Evolutionary conservation across 2,329 filamentous ascomycete genomes (phyloP), one percentile per base, ranked within the genome.

Genomic region (Pseudofabraea citricarpa): DNA sequence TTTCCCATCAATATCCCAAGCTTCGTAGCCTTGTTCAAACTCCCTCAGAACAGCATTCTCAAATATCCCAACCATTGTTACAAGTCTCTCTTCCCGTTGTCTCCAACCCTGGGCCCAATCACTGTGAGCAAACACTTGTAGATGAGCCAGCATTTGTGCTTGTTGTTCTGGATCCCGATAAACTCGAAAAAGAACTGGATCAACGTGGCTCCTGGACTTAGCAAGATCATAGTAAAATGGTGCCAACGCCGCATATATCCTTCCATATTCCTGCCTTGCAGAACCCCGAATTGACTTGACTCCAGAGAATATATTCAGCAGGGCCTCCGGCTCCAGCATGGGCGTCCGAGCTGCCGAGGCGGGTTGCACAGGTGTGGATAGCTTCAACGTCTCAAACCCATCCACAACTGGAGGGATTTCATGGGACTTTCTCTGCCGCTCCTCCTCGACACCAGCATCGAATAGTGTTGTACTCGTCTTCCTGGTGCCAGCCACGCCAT

Each of bases 1-100:
- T 42, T 83, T 76, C 2, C 88, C 90, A 52, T 95, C 86, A 42
- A 94, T 81, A 62, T 98, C 91, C 68, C 85, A 87, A 33, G 81
- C 83, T 61, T 93, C 88, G 53, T 94, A 95, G 4, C 89, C 93
- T 58, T 93, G 86, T 64, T 94, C 87, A 54, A 98, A 98, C 62
- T 98, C 93, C 38, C 86, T 79, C 40, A 96, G 68, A 3, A 94
- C 90, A 3, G 90, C 90, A 44, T 84, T 90, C 66, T 97, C 91
- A 57, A 98, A 98, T 46, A 93, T 83, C 27, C 76, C 76, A 52
- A 84, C 79, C 76, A 94, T 90, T 19, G 74, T 77, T 27, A 78
- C 71, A 16, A 98, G 69, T 58, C 84, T 87, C 49, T 85, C 80
- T 56, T 86, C 79, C 33, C 91, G 73, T 53, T 80, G 73, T 37